Evolutionary conservation across 75 land plant genomes (phyloP).

Genomic region (Ceratopteris richardii): DNA sequence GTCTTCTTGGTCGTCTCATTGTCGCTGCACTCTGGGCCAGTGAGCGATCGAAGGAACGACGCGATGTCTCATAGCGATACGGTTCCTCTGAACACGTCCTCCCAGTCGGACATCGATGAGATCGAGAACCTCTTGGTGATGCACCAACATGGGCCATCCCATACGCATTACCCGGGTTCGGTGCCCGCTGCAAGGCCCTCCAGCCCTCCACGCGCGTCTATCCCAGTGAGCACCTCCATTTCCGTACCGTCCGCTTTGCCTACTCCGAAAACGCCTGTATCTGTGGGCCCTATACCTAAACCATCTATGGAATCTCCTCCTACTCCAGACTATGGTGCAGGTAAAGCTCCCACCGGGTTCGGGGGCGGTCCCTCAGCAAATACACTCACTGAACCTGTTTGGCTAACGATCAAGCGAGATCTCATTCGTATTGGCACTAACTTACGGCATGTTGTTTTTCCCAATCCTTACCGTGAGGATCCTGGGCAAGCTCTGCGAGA

Average conservation of each 20-base stretch:
- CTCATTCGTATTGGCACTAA: constrained; percentile 69
- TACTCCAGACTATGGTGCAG: not conserved
- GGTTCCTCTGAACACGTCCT: constrained; percentile 56
- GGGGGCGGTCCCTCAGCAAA: constrained; percentile 54
- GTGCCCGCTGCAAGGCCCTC: constrained; percentile 59
- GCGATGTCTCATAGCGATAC: too few relatives aligned
- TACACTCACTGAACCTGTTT: constrained; percentile 93
- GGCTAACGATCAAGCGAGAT: constrained; percentile 92
- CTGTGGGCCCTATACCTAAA: constrained; percentile 7
- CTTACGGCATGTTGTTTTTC: constrained; percentile 89
- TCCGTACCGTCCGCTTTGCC: too few relatives aligned
- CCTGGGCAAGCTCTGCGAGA: constrained; percentile 92
- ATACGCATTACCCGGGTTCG: constrained; percentile 27
- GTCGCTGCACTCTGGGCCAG: too few relatives aligned
- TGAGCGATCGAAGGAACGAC: too few relatives aligned
- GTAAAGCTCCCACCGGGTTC: constrained; percentile 39
- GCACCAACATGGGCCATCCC: constrained; percentile 16
- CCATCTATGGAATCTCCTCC: too few relatives aligned
- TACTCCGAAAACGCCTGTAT: constrained; percentile 16
- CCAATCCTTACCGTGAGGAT: constrained; percentile 84
- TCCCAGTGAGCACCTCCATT: constrained; percentile 49
- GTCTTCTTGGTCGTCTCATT: too few relatives aligned
- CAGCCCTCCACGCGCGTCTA: constrained; percentile 64
- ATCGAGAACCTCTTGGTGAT: constrained; percentile 77
- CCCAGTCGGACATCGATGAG: constrained; percentile 93